Evolutionary conservation across 331 rosid genomes (phyloP).

Genomic region (Saraca asoca): DNA sequence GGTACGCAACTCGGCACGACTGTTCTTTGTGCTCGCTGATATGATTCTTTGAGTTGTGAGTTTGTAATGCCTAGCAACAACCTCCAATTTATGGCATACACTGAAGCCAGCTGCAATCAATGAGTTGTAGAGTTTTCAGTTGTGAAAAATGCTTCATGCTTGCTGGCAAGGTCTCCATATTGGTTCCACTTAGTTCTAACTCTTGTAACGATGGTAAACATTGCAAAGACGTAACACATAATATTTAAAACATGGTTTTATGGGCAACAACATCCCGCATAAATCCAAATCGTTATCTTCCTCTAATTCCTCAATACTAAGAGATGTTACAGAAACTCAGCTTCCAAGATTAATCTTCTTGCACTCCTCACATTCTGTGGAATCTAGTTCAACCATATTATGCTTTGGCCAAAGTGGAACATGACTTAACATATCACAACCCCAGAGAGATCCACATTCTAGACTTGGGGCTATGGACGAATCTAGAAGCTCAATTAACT

Average conservation of each 20-base stretch:
- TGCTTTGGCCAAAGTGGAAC: not conserved
- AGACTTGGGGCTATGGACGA: too few relatives aligned
- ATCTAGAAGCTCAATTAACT: not conserved
- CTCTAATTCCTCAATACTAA: too few relatives aligned
- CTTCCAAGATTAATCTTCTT: not conserved
- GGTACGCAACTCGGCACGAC: too few relatives aligned
- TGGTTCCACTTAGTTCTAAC: not conserved
- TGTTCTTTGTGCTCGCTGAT: too few relatives aligned
- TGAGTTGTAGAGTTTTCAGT: not conserved
- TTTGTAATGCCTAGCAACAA: too few relatives aligned
- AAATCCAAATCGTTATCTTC: not conserved
- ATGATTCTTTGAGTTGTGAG: too few relatives aligned
- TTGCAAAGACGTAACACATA: not conserved
- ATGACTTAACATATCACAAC: not conserved
- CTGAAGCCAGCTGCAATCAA: not conserved
- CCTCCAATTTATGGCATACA: not conserved
- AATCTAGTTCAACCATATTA: not conserved
- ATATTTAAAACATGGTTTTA: not conserved
- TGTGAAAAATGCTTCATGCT: not conserved
- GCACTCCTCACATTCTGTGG: not conserved
- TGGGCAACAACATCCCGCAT: not conserved
- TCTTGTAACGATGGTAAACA: not conserved
- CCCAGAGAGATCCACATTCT: too few relatives aligned
- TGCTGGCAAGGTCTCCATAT: not conserved
- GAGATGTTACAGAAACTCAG: slow-evolving; percentile 7